Evolutionary conservation across 352 stramenopile species (phyloP).

Genomic region (Phytophthora capsici): DNA sequence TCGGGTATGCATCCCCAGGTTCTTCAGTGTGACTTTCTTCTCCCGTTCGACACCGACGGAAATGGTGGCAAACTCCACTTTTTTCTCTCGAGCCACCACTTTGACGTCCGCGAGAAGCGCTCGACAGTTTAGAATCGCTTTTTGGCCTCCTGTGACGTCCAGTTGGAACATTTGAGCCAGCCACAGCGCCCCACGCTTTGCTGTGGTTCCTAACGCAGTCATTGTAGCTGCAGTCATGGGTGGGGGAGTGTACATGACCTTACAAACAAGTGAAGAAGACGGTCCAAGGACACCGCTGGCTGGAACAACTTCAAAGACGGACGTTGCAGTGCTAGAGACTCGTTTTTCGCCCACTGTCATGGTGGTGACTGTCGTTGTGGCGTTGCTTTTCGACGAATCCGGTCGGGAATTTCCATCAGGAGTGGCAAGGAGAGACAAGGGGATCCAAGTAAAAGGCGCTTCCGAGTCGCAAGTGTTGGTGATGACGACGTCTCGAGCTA

Average conservation of each 20-base stretch:
- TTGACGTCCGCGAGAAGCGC: slow-evolving; percentile 64
- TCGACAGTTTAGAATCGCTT: slow-evolving; percentile 50
- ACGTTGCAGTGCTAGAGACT: background rate
- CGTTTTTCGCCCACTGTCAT: slow-evolving; percentile 26
- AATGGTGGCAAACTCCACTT: slow-evolving; percentile 83
- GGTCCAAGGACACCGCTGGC: slow-evolving; percentile 46
- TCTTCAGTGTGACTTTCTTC: slow-evolving; percentile 58
- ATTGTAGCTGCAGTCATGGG: slow-evolving; percentile 4
- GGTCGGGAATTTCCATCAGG: slow-evolving; percentile 32
- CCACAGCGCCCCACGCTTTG: slow-evolving; percentile 30
- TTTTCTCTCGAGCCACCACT: slow-evolving; percentile 68
- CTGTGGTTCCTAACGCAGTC: slow-evolving; percentile 16
- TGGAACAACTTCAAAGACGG: slow-evolving; percentile 64
- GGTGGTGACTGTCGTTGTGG: slow-evolving; percentile 31
- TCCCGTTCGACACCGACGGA: slow-evolving; percentile 77
- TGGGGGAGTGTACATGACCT: slow-evolving; percentile 66
- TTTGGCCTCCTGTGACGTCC: slow-evolving; percentile 60
- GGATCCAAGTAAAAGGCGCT: slow-evolving; percentile 87
- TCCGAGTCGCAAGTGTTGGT: slow-evolving; percentile 92
- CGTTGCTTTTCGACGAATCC: slow-evolving; percentile 71
- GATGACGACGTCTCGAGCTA: slow-evolving; percentile 73
- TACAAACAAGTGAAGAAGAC: slow-evolving; percentile 43
- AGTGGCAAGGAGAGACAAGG: slow-evolving; percentile 13
- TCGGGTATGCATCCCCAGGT: slow-evolving; percentile 30
- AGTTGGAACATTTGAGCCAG: slow-evolving; percentile 59